These are phyloP conservation scores for Trichothecium roseum DNA, from an alignment of 2,329 filamentous ascomycete species.

Conservation along the genomic window DNA sequence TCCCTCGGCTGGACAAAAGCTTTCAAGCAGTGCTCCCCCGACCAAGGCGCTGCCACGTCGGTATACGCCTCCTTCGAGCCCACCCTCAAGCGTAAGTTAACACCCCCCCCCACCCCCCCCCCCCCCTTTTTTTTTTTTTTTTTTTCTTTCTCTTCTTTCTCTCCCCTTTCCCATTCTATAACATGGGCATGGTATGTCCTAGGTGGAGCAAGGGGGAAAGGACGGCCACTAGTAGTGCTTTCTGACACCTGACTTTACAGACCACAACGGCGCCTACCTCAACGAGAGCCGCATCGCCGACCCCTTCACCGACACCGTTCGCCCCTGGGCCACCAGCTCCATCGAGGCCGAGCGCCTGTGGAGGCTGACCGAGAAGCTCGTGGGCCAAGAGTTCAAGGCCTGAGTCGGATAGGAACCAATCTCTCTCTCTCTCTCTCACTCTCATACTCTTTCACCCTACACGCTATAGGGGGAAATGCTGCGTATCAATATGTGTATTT, in stretches of 20 bases:
- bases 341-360: conserved; percentile 17
- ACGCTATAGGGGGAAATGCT: no score
- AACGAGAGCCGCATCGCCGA: conserved; percentile 9
- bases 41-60: not conserved
- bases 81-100: not conserved
- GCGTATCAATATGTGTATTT: no score
- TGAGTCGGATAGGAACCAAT: not conserved
- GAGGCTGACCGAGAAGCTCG: conserved; percentile 18
- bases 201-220: not conserved
- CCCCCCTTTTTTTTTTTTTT: no score
- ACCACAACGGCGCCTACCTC: conserved; percentile 14
- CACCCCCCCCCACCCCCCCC: no score
- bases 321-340: conserved; percentile 14
- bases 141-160: not conserved
- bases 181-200: no score
- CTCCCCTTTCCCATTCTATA: no score
- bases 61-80: conserved; percentile 2
- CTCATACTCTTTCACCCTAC: no score
- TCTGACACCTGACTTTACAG: not conserved
- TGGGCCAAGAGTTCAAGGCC: conserved; percentile 14
- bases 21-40: not conserved
- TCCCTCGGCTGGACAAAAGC: no score
- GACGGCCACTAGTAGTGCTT: no score
- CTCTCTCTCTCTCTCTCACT: no score
- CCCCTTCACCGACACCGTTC: conserved; percentile 9